Percentiles rank a stretch among this genome's conserved stretches.
Conservation (phyloP, 495 filamentous ascomycete genomes). For the Penicillium coprophilum region DNA sequence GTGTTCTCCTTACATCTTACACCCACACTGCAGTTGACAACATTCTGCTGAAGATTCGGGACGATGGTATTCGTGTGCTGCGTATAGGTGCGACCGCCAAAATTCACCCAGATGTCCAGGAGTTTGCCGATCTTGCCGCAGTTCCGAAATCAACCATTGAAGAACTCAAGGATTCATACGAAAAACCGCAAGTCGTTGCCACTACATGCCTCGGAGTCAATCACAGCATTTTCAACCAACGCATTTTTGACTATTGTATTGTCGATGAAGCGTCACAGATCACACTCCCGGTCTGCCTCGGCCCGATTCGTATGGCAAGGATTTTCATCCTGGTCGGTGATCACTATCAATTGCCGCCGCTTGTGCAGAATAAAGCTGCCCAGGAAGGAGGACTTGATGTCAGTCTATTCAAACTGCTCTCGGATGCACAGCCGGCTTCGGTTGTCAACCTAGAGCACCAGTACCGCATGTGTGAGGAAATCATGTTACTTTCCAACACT, state of each 20-base stretch:
- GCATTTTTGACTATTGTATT: slow-evolving; percentile 95
- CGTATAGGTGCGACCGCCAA: slow-evolving; percentile 81
- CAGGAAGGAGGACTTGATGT: slow-evolving; percentile 84
- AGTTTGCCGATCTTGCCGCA: slow-evolving; percentile 76
- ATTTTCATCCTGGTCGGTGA: slow-evolving; percentile 95
- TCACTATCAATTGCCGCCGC: slow-evolving; percentile 90
- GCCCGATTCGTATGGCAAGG: slow-evolving; percentile 89
- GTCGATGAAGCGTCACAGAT: slow-evolving; percentile 98
- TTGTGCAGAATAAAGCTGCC: slow-evolving; percentile 90
- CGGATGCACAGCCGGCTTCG: slow-evolving; percentile 78
- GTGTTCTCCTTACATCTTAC: slow-evolving; percentile 88
- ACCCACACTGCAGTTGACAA: slow-evolving; percentile 98
- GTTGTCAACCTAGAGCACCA: slow-evolving; percentile 92
- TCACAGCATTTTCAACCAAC: slow-evolving; percentile 82
- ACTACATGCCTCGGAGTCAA: slow-evolving; percentile 92
- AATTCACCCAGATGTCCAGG: slow-evolving; percentile 78
- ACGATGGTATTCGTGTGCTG: slow-evolving; percentile 76
- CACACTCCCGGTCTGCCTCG: slow-evolving; percentile 88
- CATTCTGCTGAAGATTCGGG: slow-evolving; percentile 84
- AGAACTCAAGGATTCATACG: slow-evolving; percentile 78
- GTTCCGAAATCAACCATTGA: slow-evolving; percentile 71
- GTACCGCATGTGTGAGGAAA: slow-evolving; percentile 96
- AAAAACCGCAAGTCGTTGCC: slow-evolving; percentile 81
- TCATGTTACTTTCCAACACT: slow-evolving; percentile 90
- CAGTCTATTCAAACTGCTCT: slow-evolving; percentile 89